Base-by-base conservation (phyloP, 805 yeast species). In the Saitoella complicata region DNA sequence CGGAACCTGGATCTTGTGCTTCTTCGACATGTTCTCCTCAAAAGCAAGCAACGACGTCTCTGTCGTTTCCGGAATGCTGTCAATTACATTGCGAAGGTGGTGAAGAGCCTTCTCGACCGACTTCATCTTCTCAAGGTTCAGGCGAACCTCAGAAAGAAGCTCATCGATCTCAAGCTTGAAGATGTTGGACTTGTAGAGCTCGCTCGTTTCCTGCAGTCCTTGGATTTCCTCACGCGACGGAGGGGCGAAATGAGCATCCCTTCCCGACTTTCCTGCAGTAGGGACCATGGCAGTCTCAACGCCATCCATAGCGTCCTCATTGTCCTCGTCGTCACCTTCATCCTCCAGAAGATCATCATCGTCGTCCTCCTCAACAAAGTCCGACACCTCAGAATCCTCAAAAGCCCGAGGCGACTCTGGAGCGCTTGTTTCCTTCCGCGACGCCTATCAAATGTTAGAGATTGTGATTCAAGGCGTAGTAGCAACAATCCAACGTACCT, bases 151-250 rank as follows among this genome's bases (percentile, higher is more conserved):
- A 52, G 75, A 73, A 53, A 91, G 66, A 37, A 91, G 67, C 58
- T 87, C 97, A 62, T 87, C 97, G 49, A 91, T 86, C 65, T 91
- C 95, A 46, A 91, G 64, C 61, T 91, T 91, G 76, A 91, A 88
- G 45, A 91, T 86, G 62, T 87, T 91, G 6, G 95, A 85, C 57
- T 87, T 85, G 75, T 87, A 91, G 40, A 88, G 65, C 60, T 87
- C 96, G 1, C 94, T 91, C 1, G 96, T 83, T 60, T 87, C 96
- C 54, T 94, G 72, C 0, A 95, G 95, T 2, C 81, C 72, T 55
- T 88, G 95, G 40, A 88, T 76, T 47, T 91, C 95, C 53, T 84
- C 87, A 21, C 21, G 21, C 21, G 21, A 21, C 4, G 21, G 21
- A 4, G 0, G 91, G 77, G 0, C 81, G 46, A 7, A 50, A 11